Evolutionary conservation across 1,139 yeast genomes (phyloP).

Genomic region (Debaryomyces singareniensis): DNA sequence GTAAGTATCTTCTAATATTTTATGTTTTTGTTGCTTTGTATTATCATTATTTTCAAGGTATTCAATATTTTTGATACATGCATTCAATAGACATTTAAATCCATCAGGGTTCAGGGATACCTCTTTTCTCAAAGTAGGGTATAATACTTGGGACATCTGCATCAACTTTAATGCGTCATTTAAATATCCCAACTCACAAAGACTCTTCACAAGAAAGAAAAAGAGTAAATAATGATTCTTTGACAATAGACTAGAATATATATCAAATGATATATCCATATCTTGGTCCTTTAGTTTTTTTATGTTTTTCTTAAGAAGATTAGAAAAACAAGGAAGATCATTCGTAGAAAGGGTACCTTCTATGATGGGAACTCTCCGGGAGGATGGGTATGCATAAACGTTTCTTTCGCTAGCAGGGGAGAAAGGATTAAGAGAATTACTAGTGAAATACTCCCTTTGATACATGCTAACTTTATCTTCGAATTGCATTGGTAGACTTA

Average conservation of each 20-base stretch:
- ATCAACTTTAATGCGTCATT: slow-evolving; percentile 22
- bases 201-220: slow-evolving; percentile 19
- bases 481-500: slow-evolving; percentile 7
- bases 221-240: slow-evolving; percentile 20
- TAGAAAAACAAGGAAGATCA: slow-evolving; percentile 28
- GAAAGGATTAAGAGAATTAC: slow-evolving; percentile 11
- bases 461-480: slow-evolving; percentile 13
- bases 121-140: slow-evolving; percentile 7
- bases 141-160: slow-evolving; percentile 12
- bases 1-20: background rate
- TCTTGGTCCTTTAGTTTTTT: slow-evolving; percentile 7
- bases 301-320: slow-evolving; percentile 15
- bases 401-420: slow-evolving; percentile 25
- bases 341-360: slow-evolving; percentile 18
- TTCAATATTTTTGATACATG: slow-evolving; percentile 8
- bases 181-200: slow-evolving; percentile 20
- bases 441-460: slow-evolving; percentile 13
- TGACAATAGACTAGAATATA: slow-evolving; percentile 13
- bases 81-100: slow-evolving; percentile 14
- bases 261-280: slow-evolving; percentile 3
- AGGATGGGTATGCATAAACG: slow-evolving; percentile 17
- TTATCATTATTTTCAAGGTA: background rate
- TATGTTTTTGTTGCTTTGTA: background rate
- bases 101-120: slow-evolving; percentile 8
- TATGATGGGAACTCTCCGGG: slow-evolving; percentile 18